Evolutionary conservation across 495 filamentous ascomycete genomes (phyloP).

Genomic region (Hyaloscypha bicolor): DNA sequence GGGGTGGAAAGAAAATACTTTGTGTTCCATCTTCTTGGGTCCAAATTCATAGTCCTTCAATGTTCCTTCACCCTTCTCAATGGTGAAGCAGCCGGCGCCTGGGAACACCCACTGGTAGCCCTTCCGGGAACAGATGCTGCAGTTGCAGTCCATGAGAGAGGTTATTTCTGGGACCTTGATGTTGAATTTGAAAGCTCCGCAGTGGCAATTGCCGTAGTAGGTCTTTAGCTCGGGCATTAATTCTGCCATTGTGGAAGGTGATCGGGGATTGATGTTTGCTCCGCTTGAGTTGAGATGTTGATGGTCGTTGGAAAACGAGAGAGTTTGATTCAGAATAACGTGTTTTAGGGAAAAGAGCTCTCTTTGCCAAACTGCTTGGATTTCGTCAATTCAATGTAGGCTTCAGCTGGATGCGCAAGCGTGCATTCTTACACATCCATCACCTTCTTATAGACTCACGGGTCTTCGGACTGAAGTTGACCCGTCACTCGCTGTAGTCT

Average conservation of each 20-base stretch:
- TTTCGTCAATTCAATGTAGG: background rate
- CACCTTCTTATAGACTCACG: background rate
- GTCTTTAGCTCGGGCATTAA: constrained; percentile 36
- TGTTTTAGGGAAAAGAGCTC: no score
- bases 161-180: constrained; percentile 46
- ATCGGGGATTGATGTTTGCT: background rate
- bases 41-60: constrained; percentile 29
- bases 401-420: background rate
- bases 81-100: constrained; percentile 32
- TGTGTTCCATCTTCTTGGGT: constrained; percentile 12
- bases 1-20: constrained; percentile 1
- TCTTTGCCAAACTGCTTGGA: no score
- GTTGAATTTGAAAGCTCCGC: constrained; percentile 50
- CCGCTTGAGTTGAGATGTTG: no score
- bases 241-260: constrained; percentile 16
- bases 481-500: background rate
- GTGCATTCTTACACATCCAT: background rate
- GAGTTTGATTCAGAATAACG: no score
- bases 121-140: constrained; percentile 53
- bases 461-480: background rate
- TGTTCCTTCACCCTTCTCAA: constrained; percentile 26
- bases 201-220: constrained; percentile 62
- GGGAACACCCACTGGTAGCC: constrained; percentile 43
- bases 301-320: background rate
- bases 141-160: constrained; percentile 46